These are phyloP conservation scores for Butyriboletus loyo DNA, from an alignment of 768 basidiomycete genomes.

Conservation along the genomic window DNA sequence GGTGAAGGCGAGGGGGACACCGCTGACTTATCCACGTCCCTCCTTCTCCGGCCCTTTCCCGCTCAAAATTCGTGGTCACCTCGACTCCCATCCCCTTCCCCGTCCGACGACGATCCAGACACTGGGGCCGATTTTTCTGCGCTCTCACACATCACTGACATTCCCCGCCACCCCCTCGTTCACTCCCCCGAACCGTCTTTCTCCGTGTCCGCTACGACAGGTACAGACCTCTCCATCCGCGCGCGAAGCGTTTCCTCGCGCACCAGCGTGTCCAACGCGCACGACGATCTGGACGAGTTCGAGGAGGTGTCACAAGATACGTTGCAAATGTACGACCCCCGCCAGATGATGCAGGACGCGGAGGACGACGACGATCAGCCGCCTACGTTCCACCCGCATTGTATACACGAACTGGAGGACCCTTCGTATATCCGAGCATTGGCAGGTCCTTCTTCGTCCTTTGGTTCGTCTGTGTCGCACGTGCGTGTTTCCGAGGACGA, in stretches of 20 bases:
- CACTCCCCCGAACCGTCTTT: constrained; percentile 32
- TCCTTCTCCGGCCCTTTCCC: constrained; percentile 25
- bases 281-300: constrained; percentile 6
- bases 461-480: background rate
- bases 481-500: background rate
- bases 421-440: constrained; percentile 27
- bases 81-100: background rate
- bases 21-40: constrained; percentile 22
- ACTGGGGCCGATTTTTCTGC: constrained; percentile 4
- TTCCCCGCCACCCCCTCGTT: constrained; percentile 31
- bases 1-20: constrained; percentile 11
- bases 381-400: constrained; percentile 34
- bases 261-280: constrained; percentile 17
- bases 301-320: constrained; percentile 18
- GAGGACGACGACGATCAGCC: constrained; percentile 27
- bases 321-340: constrained; percentile 12
- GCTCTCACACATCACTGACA: constrained; percentile 27
- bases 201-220: constrained; percentile 33
- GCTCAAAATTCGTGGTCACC: background rate
- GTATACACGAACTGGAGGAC: constrained; percentile 55
- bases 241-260: constrained; percentile 24
- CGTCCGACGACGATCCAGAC: background rate
- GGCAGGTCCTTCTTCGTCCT: constrained; percentile 7
- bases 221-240: constrained; percentile 34
- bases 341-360: constrained; percentile 31